Conservation (phyloP, 805 yeast species). For the Teunomyces lycoperdinae region DNA sequence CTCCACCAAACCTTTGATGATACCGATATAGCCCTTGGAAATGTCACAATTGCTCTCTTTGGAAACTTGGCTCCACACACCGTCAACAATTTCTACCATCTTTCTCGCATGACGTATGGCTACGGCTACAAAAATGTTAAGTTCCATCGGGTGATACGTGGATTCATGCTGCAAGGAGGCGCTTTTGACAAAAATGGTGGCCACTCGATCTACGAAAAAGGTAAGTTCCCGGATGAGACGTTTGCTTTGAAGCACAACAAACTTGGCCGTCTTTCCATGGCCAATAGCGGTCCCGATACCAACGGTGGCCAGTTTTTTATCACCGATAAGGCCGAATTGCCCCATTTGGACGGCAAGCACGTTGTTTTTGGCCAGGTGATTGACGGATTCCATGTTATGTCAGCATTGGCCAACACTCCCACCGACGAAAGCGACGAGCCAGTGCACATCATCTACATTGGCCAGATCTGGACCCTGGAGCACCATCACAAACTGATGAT, state of each 20-base stretch:
- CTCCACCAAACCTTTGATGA: constrained; percentile 27
- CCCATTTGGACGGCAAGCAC: constrained; percentile 20
- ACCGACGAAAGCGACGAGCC: neutral
- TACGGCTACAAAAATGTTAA: constrained; percentile 18
- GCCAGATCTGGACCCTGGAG: constrained; percentile 11
- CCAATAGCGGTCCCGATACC: constrained; percentile 22
- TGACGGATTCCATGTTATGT: constrained; percentile 22
- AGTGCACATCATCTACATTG: neutral
- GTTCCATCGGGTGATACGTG: constrained; percentile 36
- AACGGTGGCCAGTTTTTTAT: constrained; percentile 25
- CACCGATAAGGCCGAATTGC: constrained; percentile 15
- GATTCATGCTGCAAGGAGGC: constrained; percentile 43
- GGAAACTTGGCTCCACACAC: constrained; percentile 60
- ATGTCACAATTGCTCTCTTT: constrained; percentile 57
- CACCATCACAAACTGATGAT: neutral
- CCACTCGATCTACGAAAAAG: constrained; percentile 12
- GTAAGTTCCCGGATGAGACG: constrained; percentile 19
- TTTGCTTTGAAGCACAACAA: constrained; percentile 21
- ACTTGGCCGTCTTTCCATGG: constrained; percentile 25
- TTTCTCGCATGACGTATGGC: constrained; percentile 26
- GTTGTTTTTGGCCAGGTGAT: constrained; percentile 29
- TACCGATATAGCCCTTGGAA: constrained; percentile 28
- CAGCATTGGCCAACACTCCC: neutral
- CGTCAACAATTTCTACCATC: constrained; percentile 32
- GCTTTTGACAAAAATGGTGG: constrained; percentile 22